phyloP scores from a whole-genome alignment of 345 rosid species.

The Nasturtium officinale region DNA sequence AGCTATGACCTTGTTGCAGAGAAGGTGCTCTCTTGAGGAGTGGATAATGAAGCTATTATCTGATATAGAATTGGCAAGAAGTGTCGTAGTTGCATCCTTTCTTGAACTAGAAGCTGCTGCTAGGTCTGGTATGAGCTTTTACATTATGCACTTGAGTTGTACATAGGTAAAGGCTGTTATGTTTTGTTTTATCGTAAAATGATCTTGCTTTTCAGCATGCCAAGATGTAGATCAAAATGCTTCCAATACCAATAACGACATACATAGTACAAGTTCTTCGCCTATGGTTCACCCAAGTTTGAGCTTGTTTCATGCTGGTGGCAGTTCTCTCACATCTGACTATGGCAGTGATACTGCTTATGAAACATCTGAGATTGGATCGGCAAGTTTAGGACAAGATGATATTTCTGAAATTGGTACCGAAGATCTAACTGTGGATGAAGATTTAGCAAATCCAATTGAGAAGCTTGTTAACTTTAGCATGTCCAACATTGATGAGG shows the following conservation, averaged over 20 bases:
- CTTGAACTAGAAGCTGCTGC: slow-evolving; percentile 99
- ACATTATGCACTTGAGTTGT: not conserved
- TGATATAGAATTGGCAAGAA: slow-evolving; percentile 93
- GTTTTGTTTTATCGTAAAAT: slow-evolving; percentile 1
- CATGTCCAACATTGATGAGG: slow-evolving; percentile 93
- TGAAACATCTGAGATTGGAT: slow-evolving; percentile 89
- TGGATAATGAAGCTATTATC: slow-evolving; percentile 95
- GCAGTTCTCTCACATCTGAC: slow-evolving; percentile 79
- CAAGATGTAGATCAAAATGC: slow-evolving; percentile 67
- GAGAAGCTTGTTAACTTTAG: slow-evolving; percentile 86
- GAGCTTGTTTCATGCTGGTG: slow-evolving; percentile 57
- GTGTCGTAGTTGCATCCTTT: slow-evolving; percentile 85
- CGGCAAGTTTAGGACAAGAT: slow-evolving; percentile 70
- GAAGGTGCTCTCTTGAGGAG: slow-evolving; percentile 92
- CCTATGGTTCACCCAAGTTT: slow-evolving; percentile 53
- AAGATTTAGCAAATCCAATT: slow-evolving; percentile 56
- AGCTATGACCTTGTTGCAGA: slow-evolving; percentile 64
- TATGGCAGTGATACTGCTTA: slow-evolving; percentile 95
- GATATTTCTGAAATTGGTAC: slow-evolving; percentile 69
- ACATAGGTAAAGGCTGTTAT: not conserved
- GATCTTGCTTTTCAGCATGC: slow-evolving; percentile 68
- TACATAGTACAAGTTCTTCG: slow-evolving; percentile 49
- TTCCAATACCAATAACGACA: slow-evolving; percentile 54
- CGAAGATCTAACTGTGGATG: slow-evolving; percentile 51
- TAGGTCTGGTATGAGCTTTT: slow-evolving; percentile 79